Evolutionary conservation across 1,139 yeast genomes (phyloP).

Genomic region (Suhomyces chickasaworum): DNA sequence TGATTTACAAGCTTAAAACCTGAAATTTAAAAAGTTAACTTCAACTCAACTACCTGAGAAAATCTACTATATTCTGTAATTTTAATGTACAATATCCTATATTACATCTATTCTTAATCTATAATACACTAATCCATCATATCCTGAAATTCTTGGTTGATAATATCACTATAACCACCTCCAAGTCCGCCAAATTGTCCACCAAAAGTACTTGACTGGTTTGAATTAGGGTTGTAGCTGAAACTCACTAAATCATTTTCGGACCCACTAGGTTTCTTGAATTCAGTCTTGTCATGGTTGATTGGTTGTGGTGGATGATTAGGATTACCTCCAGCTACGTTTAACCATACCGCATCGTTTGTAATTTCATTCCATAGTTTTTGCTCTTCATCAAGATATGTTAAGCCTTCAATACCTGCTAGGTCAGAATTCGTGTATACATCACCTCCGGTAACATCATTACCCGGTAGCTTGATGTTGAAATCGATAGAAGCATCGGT

Average conservation of each 20-base stretch:
- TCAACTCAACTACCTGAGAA: not conserved
- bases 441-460: conserved; percentile 22
- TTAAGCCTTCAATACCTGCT: conserved; percentile 49
- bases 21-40: not conserved
- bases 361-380: conserved; percentile 76
- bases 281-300: conserved; percentile 10
- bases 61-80: not conserved
- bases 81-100: conserved; percentile 2
- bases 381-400: conserved; percentile 53
- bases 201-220: not conserved
- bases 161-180: conserved; percentile 39
- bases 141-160: conserved; percentile 45
- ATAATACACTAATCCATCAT: conserved; percentile 24
- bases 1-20: not conserved
- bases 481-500: conserved; percentile 18
- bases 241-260: conserved; percentile 8
- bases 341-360: conserved; percentile 72
- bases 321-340: conserved; percentile 27
- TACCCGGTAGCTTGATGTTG: conserved; percentile 18
- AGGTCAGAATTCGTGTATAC: conserved; percentile 38
- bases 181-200: not conserved
- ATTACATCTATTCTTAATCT: conserved; percentile 5
- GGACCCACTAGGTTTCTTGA: conserved; percentile 10
- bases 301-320: conserved; percentile 22
- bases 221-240: conserved; percentile 1